Base-by-base conservation (phyloP, 169 alveolate genomes). In the Eimeria sp. region DNA sequence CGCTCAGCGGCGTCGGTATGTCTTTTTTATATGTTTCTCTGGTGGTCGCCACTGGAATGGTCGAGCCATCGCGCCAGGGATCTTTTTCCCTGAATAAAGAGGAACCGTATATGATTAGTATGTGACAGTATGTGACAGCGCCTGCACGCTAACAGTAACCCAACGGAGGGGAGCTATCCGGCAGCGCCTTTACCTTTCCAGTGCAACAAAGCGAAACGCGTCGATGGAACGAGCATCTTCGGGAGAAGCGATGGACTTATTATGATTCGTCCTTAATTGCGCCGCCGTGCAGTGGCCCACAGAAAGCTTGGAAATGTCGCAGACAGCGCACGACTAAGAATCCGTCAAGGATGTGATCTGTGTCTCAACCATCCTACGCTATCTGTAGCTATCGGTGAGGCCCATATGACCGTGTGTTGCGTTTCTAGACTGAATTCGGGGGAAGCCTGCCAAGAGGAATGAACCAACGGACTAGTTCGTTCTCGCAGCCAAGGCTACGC, bases 21-120 rank as follows among this genome's bases (percentile, higher is more conserved):
- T 58, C 91, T 40, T 54, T 72, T 37, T 30, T 43, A 60, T 60
- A 88, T 20, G 58, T 52, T 25, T 85, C 93, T 85, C 91, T 37
- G n/a, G 95, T 95, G 40, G 95, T 95, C 30, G 97, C 71, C n/a
- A 46, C 30, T 4, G 97, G 97, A 56, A 95, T 78, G 10, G 91
- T 76, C 40, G 64, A 16, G 33, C 90, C 97, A 62, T 95, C 85
- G 64, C 95, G 85, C 97, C 97, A 95, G 0, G 89, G 77, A 49
- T 95, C 82, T 56, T 74, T 40, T 6, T 56, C 76, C 82, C 96
- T 93, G 94, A 37, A 37, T 58, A 68, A 16, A 33, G 58, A 20
- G 33, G 83, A 74, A 16, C 58, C 58, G 23, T 6, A 23, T 71
- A 37, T 16, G 83, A 14, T 25, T 46, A 68, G 9, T 64, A 6